phyloP scores from a whole-genome alignment of 2,329 filamentous ascomycete genomes.

The Trichoderma simmonsii region DNA sequence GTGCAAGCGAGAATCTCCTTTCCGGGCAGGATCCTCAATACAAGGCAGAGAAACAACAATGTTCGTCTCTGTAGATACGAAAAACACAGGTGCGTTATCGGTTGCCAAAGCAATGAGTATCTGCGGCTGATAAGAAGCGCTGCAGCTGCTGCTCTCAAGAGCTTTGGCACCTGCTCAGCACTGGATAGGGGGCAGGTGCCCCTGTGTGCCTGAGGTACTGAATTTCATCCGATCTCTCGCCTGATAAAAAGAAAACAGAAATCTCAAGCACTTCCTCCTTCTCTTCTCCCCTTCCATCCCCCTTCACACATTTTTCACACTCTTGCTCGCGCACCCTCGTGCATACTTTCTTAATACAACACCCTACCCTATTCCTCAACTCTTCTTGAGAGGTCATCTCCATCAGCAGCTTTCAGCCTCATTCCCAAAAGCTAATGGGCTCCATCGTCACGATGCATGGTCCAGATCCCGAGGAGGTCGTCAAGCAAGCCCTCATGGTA shows the following conservation, averaged over 20 bases:
- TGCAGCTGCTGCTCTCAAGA: not conserved
- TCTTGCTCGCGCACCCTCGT: not conserved
- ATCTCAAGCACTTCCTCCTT: not conserved
- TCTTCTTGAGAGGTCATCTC: not conserved
- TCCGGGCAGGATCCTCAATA: not conserved
- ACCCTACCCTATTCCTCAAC: not conserved
- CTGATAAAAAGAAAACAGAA: not conserved
- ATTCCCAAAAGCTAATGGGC: not conserved
- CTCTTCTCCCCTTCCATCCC: not conserved
- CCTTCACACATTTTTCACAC: not conserved
- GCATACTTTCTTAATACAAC: not conserved
- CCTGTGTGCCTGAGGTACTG: slow-evolving; percentile 5
- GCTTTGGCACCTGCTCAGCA: not conserved
- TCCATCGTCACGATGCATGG: not conserved
- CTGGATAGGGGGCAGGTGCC: not conserved
- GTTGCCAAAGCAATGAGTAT: not conserved
- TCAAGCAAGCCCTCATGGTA: not conserved
- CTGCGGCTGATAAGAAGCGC: not conserved
- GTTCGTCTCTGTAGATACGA: not conserved
- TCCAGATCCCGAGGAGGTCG: not conserved
- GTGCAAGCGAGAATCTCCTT: not conserved
- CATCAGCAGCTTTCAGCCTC: not conserved
- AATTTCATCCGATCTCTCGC: not conserved
- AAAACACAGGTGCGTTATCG: not conserved
- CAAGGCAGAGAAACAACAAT: not conserved